Evolutionary conservation across 208 protist genomes (phyloP).

Genomic region (Acanthamoeba healyi): DNA sequence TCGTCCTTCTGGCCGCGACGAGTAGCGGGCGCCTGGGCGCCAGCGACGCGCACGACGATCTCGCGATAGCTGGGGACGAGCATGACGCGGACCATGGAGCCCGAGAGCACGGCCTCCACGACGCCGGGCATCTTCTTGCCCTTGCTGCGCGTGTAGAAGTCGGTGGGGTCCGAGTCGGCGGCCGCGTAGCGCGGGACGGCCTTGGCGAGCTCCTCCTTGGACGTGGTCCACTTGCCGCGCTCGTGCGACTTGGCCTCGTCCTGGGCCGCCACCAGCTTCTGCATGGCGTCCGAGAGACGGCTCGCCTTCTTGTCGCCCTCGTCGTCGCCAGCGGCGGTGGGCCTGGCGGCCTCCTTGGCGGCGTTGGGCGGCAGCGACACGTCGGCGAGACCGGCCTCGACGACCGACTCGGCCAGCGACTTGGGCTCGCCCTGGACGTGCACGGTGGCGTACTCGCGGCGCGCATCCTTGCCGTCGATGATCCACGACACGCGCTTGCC

Average conservation of each 20-base stretch:
- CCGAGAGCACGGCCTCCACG: constrained; percentile 65
- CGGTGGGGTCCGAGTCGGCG: constrained; percentile 19
- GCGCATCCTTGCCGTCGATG: constrained; percentile 49
- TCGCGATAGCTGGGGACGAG: constrained; percentile 62
- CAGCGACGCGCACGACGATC: constrained; percentile 50
- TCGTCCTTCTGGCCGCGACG: constrained; percentile 58
- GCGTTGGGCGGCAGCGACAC: constrained; percentile 67
- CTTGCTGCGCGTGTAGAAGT: constrained; percentile 70
- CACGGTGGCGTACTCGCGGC: constrained; percentile 66
- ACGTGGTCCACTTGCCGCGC: constrained; percentile 63
- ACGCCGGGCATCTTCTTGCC: constrained; percentile 63
- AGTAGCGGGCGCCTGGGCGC: constrained; percentile 59
- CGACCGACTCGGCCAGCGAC: constrained; percentile 51
- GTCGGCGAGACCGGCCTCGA: constrained; percentile 63
- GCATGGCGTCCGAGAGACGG: constrained; percentile 14
- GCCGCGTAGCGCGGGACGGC: constrained; percentile 29
- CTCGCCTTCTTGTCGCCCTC: constrained; percentile 40
- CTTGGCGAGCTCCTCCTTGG: constrained; percentile 47
- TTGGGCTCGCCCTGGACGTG: constrained; percentile 13
- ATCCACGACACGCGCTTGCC: constrained; percentile 56
- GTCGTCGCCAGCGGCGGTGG: constrained; percentile 21
- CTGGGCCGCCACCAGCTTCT: constrained; percentile 22
- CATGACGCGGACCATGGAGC: constrained; percentile 64
- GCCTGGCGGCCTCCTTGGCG: constrained; percentile 32
- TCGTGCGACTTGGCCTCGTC: constrained; percentile 59